Evolutionary conservation across 2,329 filamentous ascomycete genomes (phyloP).

Genomic region (Nemania diffusa): DNA sequence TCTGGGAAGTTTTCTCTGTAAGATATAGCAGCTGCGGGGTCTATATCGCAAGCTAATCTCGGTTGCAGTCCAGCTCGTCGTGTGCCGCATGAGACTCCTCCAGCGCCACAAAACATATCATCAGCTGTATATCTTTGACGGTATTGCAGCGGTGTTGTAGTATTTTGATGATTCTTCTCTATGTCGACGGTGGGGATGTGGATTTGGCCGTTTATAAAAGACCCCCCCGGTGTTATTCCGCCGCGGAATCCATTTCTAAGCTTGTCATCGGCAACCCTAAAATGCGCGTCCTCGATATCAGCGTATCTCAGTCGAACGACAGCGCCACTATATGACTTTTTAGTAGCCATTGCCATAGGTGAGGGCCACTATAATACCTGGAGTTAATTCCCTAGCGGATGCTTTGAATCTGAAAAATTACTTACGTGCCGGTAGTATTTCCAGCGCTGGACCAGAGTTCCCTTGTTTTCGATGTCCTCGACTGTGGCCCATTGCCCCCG

Average conservation of each 20-base stretch:
- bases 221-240: constrained; percentile 53
- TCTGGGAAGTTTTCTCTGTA: constrained; percentile 68
- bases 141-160: neutral
- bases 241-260: constrained; percentile 54
- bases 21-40: constrained; percentile 62
- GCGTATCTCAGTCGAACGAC: constrained; percentile 39
- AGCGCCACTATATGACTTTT: constrained; percentile 18
- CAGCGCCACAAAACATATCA: constrained; percentile 78
- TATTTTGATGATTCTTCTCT: too few relatives aligned
- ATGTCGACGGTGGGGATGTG: constrained; percentile 37
- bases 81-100: constrained; percentile 76
- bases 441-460: constrained; percentile 64
- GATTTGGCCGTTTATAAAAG: constrained; percentile 47
- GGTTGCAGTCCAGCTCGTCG: constrained; percentile 64
- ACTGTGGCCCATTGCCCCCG: constrained; percentile 36
- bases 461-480: constrained; percentile 44
- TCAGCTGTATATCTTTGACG: constrained; percentile 71
- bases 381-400: neutral
- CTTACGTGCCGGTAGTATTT: constrained; percentile 49
- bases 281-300: constrained; percentile 39
- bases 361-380: constrained; percentile 41
- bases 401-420: neutral
- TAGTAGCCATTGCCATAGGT: constrained; percentile 4
- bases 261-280: constrained; percentile 46
- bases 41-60: constrained; percentile 71